Base-by-base conservation (phyloP, 2,329 filamentous ascomycete genomes). In the Phoma herbarum region DNA sequence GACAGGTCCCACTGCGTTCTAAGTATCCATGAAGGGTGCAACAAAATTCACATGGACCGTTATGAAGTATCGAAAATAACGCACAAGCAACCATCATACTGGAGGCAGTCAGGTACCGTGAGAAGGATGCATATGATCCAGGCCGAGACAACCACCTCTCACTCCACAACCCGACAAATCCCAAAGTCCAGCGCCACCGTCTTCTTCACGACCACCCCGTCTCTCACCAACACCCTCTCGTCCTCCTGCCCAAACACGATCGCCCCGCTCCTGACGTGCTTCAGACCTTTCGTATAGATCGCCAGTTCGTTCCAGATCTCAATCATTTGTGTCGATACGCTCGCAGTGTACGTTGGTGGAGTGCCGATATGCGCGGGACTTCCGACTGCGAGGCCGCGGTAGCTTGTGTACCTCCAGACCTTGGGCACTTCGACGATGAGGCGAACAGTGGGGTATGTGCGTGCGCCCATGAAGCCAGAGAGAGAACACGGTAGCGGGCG, bases 211-310 rank as follows among this genome's bases (percentile, higher is more conserved):
- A 50, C 25, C 41, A 50, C 26, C 6, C 50, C 45, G 12, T 47
- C 45, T 9, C n/a, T 29, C 18, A 2, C 33, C 39, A 46, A 0
- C 8, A 33, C 18, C 50, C 51, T 54, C 41, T 54, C 50, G 11
- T 59, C 56, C n/a, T 44, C 46, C 42, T 51, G 51, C 12, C 25
- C 57, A 44, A 55, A 60, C 28, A 60, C 57, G 39, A 60, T 60
- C 28, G 49, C 52, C 28, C 51, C 45, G 9, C 52, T 33, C 22
- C 28, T 47, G 8, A 60, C 28, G 22, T 52, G 39, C 43, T 42
- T 26, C 22, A 55, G 14, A 3, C 29, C 18, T n/a, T 41, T 31
- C 10, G 35, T 45, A 14, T 47, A 25, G 4, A 42, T 28, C 2
- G 23, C 35, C 18, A 55, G 18, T n/a, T 18, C 35, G 3, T 18